Evolutionary conservation across 768 basidiomycete species (phyloP).

Genomic region (Suillus hirtellus): DNA sequence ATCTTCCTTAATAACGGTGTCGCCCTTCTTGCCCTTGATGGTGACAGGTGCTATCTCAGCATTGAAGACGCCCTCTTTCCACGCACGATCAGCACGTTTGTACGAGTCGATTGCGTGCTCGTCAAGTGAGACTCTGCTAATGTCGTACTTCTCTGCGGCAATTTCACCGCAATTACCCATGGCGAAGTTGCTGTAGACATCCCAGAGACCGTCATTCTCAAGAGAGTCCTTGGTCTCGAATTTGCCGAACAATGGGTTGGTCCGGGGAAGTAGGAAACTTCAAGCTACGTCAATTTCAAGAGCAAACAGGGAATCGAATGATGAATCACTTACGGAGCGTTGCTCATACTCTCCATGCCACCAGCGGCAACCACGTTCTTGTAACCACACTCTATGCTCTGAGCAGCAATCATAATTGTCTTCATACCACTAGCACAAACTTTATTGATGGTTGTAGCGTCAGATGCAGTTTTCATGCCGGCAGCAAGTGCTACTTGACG

Average conservation of each 20-base stretch:
- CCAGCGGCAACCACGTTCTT: constrained; percentile 88
- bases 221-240: constrained; percentile 86
- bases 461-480: constrained; percentile 82
- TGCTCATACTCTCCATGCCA: constrained; percentile 99
- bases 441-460: constrained; percentile 99
- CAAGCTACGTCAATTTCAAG: constrained; percentile 9
- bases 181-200: constrained; percentile 95
- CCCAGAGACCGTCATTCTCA: constrained; percentile 91
- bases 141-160: constrained; percentile 77
- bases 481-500: constrained; percentile 92
- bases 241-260: constrained; percentile 86
- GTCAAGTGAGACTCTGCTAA: constrained; percentile 88
- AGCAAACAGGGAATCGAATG: constrained; percentile 8
- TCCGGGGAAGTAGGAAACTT: constrained; percentile 81
- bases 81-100: constrained; percentile 88
- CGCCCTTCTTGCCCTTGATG: constrained; percentile 93
- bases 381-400: constrained; percentile 86
- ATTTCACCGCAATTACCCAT: constrained; percentile 98
- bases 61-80: constrained; percentile 82
- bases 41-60: constrained; percentile 89
- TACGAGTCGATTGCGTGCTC: constrained; percentile 94
- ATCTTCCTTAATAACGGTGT: constrained; percentile 87
- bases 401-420: constrained; percentile 90
- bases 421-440: constrained; percentile 99
- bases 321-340: constrained; percentile 79